These are phyloP conservation scores for Dryas drummondii DNA, from an alignment of 306 rosid species.

Conservation along the genomic window DNA sequence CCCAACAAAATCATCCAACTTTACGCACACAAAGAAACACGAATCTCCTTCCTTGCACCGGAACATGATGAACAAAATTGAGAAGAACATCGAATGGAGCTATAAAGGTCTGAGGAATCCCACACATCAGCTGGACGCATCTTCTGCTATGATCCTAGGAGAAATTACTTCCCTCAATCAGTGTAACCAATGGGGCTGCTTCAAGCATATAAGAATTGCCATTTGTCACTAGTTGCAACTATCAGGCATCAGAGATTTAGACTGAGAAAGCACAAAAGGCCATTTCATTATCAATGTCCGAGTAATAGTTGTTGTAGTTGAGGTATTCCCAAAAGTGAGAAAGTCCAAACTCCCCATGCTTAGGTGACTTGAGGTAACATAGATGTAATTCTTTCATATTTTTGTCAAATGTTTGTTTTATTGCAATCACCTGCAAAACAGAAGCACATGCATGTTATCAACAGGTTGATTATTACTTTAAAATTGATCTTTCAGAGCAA, in stretches of 20 bases:
- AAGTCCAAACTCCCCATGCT: slow-evolving; percentile 57
- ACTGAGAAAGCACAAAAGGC: slow-evolving; percentile 33
- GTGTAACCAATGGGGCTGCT: background rate
- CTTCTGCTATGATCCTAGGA: background rate
- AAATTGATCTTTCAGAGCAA: background rate
- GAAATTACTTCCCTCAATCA: background rate
- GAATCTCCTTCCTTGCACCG: background rate
- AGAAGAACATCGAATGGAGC: background rate
- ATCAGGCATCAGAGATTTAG: slow-evolving; percentile 1
- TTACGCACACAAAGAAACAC: background rate
- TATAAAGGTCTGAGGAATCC: background rate
- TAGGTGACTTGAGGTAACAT: slow-evolving; percentile 66
- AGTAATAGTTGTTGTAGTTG: slow-evolving; percentile 66
- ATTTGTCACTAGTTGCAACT: background rate
- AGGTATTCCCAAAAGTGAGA: slow-evolving; percentile 84
- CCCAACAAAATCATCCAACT: background rate
- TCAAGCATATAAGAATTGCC: background rate
- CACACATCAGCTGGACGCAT: background rate
- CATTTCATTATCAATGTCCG: slow-evolving; percentile 43
- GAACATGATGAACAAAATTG: background rate
- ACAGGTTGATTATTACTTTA: background rate
- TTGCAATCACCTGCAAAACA: slow-evolving; percentile 64
- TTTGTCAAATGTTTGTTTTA: slow-evolving; percentile 67
- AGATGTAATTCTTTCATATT: slow-evolving; percentile 66
- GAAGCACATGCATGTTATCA: background rate